phyloP scores from a whole-genome alignment of 208 protist genomes.

The Zelonia costaricensis region DNA sequence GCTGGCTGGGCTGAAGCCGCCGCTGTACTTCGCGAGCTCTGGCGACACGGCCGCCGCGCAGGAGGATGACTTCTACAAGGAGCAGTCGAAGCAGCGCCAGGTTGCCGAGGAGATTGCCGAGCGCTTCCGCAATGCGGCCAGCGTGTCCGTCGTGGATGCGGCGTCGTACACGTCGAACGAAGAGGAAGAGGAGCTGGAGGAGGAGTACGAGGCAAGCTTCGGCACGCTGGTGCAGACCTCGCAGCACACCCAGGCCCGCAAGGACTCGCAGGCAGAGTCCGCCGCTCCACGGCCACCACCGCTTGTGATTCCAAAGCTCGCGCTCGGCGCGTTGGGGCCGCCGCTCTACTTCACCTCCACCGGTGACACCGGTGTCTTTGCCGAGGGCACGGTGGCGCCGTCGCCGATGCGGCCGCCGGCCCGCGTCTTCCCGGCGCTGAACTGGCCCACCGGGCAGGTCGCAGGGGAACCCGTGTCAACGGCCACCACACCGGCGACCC shows the following conservation, averaged over 20 bases:
- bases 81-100: constrained; percentile 23
- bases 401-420: background rate
- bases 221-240: background rate
- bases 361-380: constrained; percentile 53
- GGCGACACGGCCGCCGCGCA: constrained; percentile 43
- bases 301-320: constrained; percentile 49
- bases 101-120: constrained; percentile 4
- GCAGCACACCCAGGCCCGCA: background rate
- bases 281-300: constrained; percentile 1
- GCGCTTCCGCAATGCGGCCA: constrained; percentile 7
- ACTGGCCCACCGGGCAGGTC: too few relatives aligned
- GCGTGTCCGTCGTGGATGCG: constrained; percentile 12
- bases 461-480: too few relatives aligned
- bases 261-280: background rate
- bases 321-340: constrained; percentile 41
- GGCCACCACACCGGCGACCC: too few relatives aligned
- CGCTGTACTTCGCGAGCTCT: constrained; percentile 48
- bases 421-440: background rate
- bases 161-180: constrained; percentile 16
- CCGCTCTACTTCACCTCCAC: constrained; percentile 66
- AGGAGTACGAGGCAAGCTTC: constrained; percentile 14
- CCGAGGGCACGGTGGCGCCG: constrained; percentile 11
- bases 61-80: constrained; percentile 33
- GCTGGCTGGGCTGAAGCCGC: constrained; percentile 33
- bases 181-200: constrained; percentile 16